Conservation (phyloP, 139 green algal species). For the Spirogloea muscicola region DNA sequence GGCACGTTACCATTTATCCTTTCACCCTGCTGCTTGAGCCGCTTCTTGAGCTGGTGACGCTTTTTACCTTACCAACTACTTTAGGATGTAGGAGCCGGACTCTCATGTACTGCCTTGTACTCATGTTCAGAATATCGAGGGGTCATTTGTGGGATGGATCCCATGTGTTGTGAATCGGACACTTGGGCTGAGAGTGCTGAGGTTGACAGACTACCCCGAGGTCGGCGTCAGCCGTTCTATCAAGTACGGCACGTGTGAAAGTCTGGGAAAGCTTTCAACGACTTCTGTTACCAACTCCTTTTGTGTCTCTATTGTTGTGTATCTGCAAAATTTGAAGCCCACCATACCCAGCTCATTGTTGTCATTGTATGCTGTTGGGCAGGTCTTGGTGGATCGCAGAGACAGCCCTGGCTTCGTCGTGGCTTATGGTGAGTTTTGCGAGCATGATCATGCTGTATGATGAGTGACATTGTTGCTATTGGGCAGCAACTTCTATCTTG, state of each 20-base stretch:
- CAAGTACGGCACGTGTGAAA: no score
- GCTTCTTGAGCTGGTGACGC: background rate
- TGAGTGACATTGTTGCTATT: no score
- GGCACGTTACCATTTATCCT: background rate
- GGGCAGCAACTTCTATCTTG: no score
- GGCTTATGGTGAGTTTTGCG: constrained; percentile 21
- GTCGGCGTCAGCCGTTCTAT: constrained; percentile 50
- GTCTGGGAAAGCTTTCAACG: no score
- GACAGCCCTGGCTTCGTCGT: background rate
- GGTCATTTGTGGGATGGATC: constrained; percentile 50
- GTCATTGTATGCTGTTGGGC: background rate
- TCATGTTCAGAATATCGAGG: constrained; percentile 50
- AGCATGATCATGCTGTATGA: no score
- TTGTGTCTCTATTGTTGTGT: background rate
- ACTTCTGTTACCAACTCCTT: background rate
- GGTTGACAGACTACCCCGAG: background rate
- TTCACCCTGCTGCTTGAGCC: background rate
- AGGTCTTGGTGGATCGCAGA: constrained; percentile 15
- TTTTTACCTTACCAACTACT: background rate
- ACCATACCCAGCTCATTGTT: constrained; percentile 5
- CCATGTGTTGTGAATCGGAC: constrained; percentile 47
- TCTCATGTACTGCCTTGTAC: no score
- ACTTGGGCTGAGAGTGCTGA: constrained; percentile 28
- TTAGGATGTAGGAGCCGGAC: no score
- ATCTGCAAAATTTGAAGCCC: no score